Base-by-base conservation (phyloP, 1,139 yeast species). In the Diutina ranongensis region DNA sequence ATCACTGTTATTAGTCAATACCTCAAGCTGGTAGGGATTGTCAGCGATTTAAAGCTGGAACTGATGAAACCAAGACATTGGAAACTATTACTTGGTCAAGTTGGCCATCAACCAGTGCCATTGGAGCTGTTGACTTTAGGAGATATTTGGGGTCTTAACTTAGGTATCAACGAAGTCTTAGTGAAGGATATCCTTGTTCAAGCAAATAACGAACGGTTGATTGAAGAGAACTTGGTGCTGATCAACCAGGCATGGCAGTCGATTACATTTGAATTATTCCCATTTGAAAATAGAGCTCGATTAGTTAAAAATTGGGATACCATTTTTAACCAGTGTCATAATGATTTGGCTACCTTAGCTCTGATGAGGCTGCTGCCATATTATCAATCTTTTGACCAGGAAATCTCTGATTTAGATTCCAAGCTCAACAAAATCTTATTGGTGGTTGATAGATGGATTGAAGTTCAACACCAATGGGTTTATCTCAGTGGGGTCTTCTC, bases 391-490 rank as follows among this genome's bases (percentile, higher is more conserved):
- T 86, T 87, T 59, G 87, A 82, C 49, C 76, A 74, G 46, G 79
- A 74, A 18, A 74, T 81, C 0, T 50, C 61, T 4, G 67, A 65
- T 1, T 67, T 87, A 67, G 89, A 83, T 51, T 67, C 65, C 1
- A 76, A 70, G 49, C 59, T 92, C 33, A 75, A 73, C 46, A 57
- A 61, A 0, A 54, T 87, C 1, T 72, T 71, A 46, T 63, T 67
- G 1, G 57, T 85, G 2, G 67, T 86, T 44, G 88, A 81, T 53
- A 57, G 64, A 0, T 88, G 96, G 94, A 71, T 83, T 38, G 95
- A 86, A 44, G 86, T 81, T 1, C 97, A 92, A 59, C 67, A 83
- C n/a, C 87, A 83, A 54, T 89, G 95, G 95, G 77, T 86, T 1
- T 87, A 89, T 55, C 68, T 89, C 19, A 83, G 78, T 51, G 96